Evolutionary conservation across 2,329 filamentous ascomycete genomes (phyloP), one percentile per base, ranked within the genome.

Genomic region (Pyrenophora teres): DNA sequence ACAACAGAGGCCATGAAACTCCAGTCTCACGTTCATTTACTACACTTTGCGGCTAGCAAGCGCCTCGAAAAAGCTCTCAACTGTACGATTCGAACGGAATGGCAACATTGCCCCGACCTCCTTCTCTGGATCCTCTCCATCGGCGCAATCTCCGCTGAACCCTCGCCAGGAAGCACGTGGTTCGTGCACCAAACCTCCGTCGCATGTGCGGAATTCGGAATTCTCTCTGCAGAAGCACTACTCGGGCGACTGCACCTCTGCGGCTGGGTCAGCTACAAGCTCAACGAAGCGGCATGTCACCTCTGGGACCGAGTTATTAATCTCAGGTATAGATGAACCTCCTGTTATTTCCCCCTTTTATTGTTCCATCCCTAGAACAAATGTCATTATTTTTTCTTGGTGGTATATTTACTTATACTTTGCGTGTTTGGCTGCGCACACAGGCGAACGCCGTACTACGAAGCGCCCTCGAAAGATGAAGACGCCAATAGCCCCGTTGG

Each of bases 251-350:
- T 74, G n/a, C 65, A 68, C 33, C 40, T 66, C 19, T 74, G 69
- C 46, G 69, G 70, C 42, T 74, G 71, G 71, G 71, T 74, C 46
- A 67, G 63, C 52, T 73, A 68, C 59, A 72, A 73, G 55, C 65
- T 74, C 15, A 66, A 71, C 39, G 52, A 63, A 43, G 68, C 68
- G 46, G 69, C 68, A 27, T 48, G 54, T 36, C 42, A 59, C 35
- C 50, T 74, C 18, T 74, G 70, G 70, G 59, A 61, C 27, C 59
- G 54, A 25, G 70, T 73, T 38, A 47, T 66, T 51, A 50, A 65
- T 59, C 51, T 68, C 64, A 73, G 71, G 70, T 73, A 30, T 64
- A 72, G 70, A 71, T 47, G 54, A 30, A 63, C 62, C 27, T 30
- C n/a, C n/a, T n/a, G n/a, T n/a, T n/a, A n/a, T n/a, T n/a, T n/a